Base-by-base conservation (phyloP, 768 basidiomycete genomes). In the Leccinum variicolor region DNA sequence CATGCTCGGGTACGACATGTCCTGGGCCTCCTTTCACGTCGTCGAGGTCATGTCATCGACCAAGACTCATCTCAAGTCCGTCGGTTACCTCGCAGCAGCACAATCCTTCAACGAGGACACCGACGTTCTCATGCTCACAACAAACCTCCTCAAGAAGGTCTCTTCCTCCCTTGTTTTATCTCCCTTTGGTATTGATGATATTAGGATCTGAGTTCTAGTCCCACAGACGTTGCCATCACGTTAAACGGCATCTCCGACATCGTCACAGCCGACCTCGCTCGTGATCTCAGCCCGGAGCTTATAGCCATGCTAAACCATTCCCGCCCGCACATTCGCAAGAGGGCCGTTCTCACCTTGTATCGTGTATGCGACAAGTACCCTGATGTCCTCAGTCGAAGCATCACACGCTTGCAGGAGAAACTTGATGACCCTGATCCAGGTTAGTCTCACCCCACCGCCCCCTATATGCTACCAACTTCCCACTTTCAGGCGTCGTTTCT, bases 41-140 rank as follows among this genome's bases (percentile, higher is more conserved):
- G 88, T 98, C 6, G 97, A 99, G 69, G 94, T 96, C 71, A 99
- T 99, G 97, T 94, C 94, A 36, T 94, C 94, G 4, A 77, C 89
- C 4, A 87, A 87, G 69, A 84, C 88, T 63, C 95, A 98, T 74
- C 80, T 29, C 63, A 99, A 99, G 79, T 86, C 84, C 26, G 88
- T 98, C 50, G 97, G 97, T 13, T 98, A 99, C 73, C 87, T 99
- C 23, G 97, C 91, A 2, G 94, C 97, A 4, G 74, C 84, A 43
- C 86, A 94, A 74, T 95, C 94, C 1, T 99, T 98, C 72, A 81
- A 87, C 46, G 84, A 92, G 64, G 92, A 96, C 57, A 98, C 97
- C 1, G 97, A 98, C 65, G 96, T 98, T 23, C 85, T 98, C 21
- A 97, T 99, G 83, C 81, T 98, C 49, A 97, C 96, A 3, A 97